Conservation (phyloP, 441 rosid genomes). For the Adansonia madagascariensis region DNA sequence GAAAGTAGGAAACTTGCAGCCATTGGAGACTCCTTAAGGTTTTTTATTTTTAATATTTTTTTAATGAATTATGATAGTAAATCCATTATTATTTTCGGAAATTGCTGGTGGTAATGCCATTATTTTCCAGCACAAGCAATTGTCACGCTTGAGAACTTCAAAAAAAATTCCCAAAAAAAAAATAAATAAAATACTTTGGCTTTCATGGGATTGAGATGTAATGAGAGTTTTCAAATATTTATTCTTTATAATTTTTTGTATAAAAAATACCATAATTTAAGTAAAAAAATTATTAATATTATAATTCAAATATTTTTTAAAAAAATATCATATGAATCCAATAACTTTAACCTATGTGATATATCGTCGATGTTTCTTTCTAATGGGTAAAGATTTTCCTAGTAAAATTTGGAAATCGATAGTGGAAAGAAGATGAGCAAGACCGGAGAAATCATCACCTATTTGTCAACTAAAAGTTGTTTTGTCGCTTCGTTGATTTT, state of each 20-base stretch:
- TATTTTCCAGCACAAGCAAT: constrained; percentile 15
- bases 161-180: background rate
- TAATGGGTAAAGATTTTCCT: background rate
- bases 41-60: background rate
- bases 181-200: background rate
- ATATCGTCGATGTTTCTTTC: background rate
- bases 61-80: background rate
- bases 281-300: too few relatives aligned
- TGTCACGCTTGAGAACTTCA: constrained; percentile 14
- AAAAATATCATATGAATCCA: too few relatives aligned
- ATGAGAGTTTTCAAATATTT: background rate
- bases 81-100: background rate
- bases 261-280: too few relatives aligned
- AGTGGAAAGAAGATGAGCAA: background rate
- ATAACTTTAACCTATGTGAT: too few relatives aligned
- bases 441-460: background rate
- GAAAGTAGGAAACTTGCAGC: background rate
- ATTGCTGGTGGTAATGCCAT: background rate
- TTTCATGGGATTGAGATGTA: background rate
- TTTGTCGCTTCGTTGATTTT: constrained; percentile 4
- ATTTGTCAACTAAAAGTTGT: background rate
- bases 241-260: too few relatives aligned
- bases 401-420: background rate
- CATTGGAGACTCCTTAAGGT: background rate
- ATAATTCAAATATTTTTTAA: too few relatives aligned